Conservation (phyloP, 164 flowering plant genomes). For the Platanus orientalis region DNA sequence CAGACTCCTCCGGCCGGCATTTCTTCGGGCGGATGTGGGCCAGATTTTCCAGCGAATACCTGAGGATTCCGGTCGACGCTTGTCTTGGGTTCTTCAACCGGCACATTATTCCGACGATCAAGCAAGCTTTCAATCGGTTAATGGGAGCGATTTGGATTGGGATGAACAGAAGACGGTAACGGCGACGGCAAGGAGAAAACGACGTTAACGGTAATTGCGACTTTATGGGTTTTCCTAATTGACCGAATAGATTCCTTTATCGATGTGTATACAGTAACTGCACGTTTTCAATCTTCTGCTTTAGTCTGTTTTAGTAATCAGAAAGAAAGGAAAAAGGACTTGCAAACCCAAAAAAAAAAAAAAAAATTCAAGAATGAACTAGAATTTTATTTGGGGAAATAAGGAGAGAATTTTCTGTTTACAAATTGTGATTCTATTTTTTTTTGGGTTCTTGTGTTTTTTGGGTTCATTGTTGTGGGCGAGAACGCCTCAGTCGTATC, state of each 20-base stretch:
- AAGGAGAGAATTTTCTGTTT: background rate
- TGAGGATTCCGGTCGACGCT: constrained; percentile 18
- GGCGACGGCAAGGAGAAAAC: background rate
- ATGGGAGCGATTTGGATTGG: constrained; percentile 24
- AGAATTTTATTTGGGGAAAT: background rate
- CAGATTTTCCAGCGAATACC: constrained; percentile 16
- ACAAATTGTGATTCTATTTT: background rate
- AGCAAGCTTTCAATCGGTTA: constrained; percentile 28
- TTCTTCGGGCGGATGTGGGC: constrained; percentile 36
- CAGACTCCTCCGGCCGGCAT: constrained; percentile 14
- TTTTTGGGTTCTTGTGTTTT: background rate
- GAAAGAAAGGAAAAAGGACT: too few relatives aligned
- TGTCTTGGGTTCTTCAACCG: constrained; percentile 27
- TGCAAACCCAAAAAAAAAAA: background rate
- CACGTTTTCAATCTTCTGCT: background rate
- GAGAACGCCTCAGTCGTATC: constrained; percentile 15
- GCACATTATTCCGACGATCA: constrained; percentile 22
- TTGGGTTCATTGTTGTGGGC: constrained; percentile 6
- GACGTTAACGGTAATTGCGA: too few relatives aligned
- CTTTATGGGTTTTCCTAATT: background rate
- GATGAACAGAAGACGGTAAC: constrained; percentile 1
- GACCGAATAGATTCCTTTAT: background rate
- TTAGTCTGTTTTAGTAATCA: too few relatives aligned
- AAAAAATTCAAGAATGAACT: too few relatives aligned
- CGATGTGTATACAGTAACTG: background rate